These are phyloP conservation scores for Scenedesmus sp. DNA, from an alignment of 163 green algal species.

Conservation along the genomic window DNA sequence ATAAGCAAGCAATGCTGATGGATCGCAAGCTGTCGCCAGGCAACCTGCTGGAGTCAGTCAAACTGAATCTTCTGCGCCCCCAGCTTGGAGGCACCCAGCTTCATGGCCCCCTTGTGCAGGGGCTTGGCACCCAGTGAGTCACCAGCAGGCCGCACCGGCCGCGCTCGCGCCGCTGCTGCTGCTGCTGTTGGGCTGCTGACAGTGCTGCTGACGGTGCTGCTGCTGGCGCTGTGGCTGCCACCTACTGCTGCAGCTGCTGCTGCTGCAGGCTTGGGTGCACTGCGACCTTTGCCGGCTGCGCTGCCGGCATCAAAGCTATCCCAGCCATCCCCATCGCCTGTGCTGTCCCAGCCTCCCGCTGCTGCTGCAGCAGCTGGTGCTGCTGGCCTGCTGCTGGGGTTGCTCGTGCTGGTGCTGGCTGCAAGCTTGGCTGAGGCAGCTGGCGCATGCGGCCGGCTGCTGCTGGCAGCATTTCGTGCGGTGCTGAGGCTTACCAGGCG, in stretches of 20 bases:
- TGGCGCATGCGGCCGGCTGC: not conserved
- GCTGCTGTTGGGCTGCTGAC: no score
- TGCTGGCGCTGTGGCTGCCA: not conserved
- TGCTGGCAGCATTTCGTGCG: not conserved
- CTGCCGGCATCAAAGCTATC: not conserved
- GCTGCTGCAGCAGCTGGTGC: constrained; percentile 22
- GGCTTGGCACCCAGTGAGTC: not conserved
- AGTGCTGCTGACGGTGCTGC: not conserved
- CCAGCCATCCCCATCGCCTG: constrained; percentile 46
- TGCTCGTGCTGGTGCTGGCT: constrained; percentile 9
- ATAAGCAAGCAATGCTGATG: not conserved
- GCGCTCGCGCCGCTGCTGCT: constrained; percentile 5
- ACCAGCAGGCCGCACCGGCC: constrained; percentile 11
- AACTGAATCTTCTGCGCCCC: constrained; percentile 29
- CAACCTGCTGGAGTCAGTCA: not conserved
- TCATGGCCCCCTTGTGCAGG: constrained; percentile 35
- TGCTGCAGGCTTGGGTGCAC: not conserved
- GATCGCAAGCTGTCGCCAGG: not conserved
- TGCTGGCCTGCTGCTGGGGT: not conserved
- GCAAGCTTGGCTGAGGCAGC: not conserved
- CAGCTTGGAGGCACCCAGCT: constrained; percentile 52
- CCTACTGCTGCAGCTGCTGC: not conserved
- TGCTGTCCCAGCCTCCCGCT: constrained; percentile 36
- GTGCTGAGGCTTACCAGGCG: constrained; percentile 27
- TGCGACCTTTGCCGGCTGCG: constrained; percentile 24